Base-by-base conservation (phyloP, 2,329 filamentous ascomycete genomes). In the Trichoderma brevicompactum region DNA sequence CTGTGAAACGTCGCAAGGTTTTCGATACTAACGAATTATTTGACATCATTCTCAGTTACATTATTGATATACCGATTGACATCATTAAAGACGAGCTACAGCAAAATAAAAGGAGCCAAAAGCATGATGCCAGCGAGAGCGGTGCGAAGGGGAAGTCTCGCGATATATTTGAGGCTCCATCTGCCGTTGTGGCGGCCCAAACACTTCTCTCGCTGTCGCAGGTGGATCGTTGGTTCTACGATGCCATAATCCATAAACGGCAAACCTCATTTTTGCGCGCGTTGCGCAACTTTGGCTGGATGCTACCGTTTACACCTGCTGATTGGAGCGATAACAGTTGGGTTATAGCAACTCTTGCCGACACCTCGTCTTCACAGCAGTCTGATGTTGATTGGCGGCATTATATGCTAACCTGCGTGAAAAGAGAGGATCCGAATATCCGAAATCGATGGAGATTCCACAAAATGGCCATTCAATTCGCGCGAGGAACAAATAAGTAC, bases 241-340 rank as follows among this genome's bases (percentile, higher is more conserved):
- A 52, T 19, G 58, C 38, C n/a, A 43, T 61, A 8, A 52, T 61
- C 6, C 28, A 43, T 5, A 52, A 61, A 19, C 58, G 58, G 32
- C 58, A 52, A 52, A 28, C 2, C 10, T 34, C 32, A 34, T 61
- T 61, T 40, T 9, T 61, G 3, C 58, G 43, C 10, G 46, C 58
- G 6, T 23, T 61, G 19, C 58, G 58, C 19, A 61, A 61, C 46
- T 61, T 61, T 34, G 58, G 58, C 17, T 61, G 58, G 58, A 61
- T 61, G 58, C 8, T 52, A n/a, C 58, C 58, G 12, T 61, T 61
- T 10, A 61, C 58, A 23, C 58, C 58, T 19, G 58, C 58, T 5
- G 58, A 61, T 13, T 61, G 58, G 58, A 41, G 10, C 13, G 58
- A 61, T 9, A 61, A 61, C 19, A 41, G 32, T 32, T 50, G 58